Conservation (phyloP, 2,329 filamentous ascomycete species). For the Lomentospora prolificans region DNA sequence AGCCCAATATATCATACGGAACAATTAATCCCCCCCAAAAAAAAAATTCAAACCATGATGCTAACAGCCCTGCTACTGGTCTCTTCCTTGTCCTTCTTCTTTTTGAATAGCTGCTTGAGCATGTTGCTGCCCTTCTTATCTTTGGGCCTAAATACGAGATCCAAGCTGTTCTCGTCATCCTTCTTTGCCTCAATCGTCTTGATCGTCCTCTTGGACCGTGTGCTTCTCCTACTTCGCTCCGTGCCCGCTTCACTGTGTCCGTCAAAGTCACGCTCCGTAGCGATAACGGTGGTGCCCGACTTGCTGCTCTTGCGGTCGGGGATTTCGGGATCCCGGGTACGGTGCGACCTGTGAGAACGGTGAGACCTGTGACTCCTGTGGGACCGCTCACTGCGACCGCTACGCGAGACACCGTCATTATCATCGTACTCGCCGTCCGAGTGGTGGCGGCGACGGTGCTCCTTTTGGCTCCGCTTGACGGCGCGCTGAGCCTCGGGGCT, state of each 20-base stretch:
- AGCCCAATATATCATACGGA: too few species aligned
- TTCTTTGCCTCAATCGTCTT: slow-evolving; percentile 19
- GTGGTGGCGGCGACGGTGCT: not conserved
- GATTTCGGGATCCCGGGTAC: slow-evolving; percentile 18
- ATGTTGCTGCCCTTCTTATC: slow-evolving; percentile 39
- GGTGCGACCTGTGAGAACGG: slow-evolving; percentile 1
- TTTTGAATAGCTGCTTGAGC: slow-evolving; percentile 50
- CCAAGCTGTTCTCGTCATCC: slow-evolving; percentile 23
- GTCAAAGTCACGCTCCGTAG: slow-evolving; percentile 11
- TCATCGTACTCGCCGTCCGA: slow-evolving; percentile 19
- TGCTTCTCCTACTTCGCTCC: slow-evolving; percentile 21
- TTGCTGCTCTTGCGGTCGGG: slow-evolving; percentile 16
- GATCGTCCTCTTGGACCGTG: slow-evolving; percentile 25
- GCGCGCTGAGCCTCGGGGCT: slow-evolving; percentile 43
- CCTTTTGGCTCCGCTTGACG: slow-evolving; percentile 19
- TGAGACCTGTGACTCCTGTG: slow-evolving; percentile 10
- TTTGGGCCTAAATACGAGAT: slow-evolving; percentile 35
- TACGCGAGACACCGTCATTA: slow-evolving; percentile 29
- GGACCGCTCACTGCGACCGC: slow-evolving; percentile 12
- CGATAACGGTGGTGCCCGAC: slow-evolving; percentile 10
- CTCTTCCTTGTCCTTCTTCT: slow-evolving; percentile 34
- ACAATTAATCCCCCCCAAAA: not conserved
- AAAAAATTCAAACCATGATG: slow-evolving; percentile 9
- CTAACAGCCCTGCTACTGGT: slow-evolving; percentile 1
- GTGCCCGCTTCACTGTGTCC: slow-evolving; percentile 29